A percentile compares a stretch with the other conserved stretches of the same genome.
Conservation (phyloP, 331 rosid species). For the Rosa hybrid region DNA sequence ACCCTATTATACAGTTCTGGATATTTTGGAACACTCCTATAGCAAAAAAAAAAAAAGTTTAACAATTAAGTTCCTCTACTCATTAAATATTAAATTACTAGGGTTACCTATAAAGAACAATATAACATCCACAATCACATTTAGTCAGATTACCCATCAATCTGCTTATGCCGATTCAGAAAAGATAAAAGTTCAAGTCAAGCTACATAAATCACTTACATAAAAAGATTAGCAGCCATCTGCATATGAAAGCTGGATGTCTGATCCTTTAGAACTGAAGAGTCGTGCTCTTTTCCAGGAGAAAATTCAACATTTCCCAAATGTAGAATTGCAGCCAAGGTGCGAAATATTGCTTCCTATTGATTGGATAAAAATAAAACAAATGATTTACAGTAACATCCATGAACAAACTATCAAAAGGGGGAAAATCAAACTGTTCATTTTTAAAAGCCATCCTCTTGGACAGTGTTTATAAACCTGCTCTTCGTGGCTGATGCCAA, state of each 20-base stretch:
- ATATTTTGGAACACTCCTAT: neutral
- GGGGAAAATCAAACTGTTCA: constrained; percentile 19
- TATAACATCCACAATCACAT: neutral
- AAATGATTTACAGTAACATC: constrained; percentile 12
- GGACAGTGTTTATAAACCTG: constrained; percentile 60
- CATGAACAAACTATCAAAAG: constrained; percentile 5
- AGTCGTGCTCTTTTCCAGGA: constrained; percentile 95
- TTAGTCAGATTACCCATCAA: neutral
- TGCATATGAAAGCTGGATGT: constrained; percentile 75
- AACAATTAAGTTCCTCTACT: neutral
- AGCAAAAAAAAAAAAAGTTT: neutral
- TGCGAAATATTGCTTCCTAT: constrained; percentile 88
- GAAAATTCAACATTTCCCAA: constrained; percentile 92
- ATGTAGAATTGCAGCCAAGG: constrained; percentile 90
- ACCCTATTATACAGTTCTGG: constrained; percentile 3
- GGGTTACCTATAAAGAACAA: neutral
- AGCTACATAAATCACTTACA: constrained; percentile 47
- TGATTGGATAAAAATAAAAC: constrained; percentile 16
- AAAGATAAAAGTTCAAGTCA: neutral
- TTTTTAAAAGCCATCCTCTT: constrained; percentile 11
- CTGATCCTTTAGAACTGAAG: constrained; percentile 73
- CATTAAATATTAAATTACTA: neutral
- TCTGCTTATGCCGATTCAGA: neutral
- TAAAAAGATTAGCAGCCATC: constrained; percentile 83
- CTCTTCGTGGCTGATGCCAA: constrained; percentile 73